Base-by-base conservation (phyloP, 2,329 filamentous ascomycete genomes). In the Colletotrichum tofieldiae region DNA sequence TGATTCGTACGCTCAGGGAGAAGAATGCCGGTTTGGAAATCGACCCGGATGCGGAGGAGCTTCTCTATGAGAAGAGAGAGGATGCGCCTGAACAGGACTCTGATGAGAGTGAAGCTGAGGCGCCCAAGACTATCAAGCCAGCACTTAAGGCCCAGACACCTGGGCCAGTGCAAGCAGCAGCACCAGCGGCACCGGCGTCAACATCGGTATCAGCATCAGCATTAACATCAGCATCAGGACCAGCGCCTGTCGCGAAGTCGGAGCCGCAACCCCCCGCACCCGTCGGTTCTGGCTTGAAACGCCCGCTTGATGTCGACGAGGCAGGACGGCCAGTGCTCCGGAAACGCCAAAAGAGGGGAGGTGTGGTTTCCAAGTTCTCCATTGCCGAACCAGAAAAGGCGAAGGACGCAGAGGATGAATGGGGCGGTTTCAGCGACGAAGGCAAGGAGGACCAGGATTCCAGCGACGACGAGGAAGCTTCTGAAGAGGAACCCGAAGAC, bases 281-380 rank as follows among this genome's bases (percentile, higher is more conserved):
- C 16, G 83, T 90, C 65, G 96, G 96, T 26, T 92, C 91, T 73
- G 96, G 96, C 8, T 82, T 99, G 71, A 98, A 98, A 81, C 89
- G 95, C 52, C 94, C 95, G 1, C 85, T 99, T 14, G 93, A 97
- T 55, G 76, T 94, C 12, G 94, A 94, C 74, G 91, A 94, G 1
- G 90, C 92, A 71, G 94, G 96, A 8, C 91, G 90, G 67, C 96
- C 96, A 0, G 86, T 98, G 3, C 90, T 98, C 63, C 92, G 93
- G 78, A 96, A 94, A 79, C 89, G 94, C 63, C 95, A 96, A 81
- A 93, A 92, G 76, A 88, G 92, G 81, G 86, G 91, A 80, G 87
- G 89, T 5, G 83, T 92, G 20, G 87, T 88, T 73, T 87, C 87
- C 3, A 92, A 89, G 73, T 77, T 87, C 23, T 85, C 89, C 2